Percentiles rank a stretch among this genome's conserved stretches.
Evolutionary conservation across 2,329 filamentous ascomycete species (phyloP).

Genomic region (Westerdykella sp.): DNA sequence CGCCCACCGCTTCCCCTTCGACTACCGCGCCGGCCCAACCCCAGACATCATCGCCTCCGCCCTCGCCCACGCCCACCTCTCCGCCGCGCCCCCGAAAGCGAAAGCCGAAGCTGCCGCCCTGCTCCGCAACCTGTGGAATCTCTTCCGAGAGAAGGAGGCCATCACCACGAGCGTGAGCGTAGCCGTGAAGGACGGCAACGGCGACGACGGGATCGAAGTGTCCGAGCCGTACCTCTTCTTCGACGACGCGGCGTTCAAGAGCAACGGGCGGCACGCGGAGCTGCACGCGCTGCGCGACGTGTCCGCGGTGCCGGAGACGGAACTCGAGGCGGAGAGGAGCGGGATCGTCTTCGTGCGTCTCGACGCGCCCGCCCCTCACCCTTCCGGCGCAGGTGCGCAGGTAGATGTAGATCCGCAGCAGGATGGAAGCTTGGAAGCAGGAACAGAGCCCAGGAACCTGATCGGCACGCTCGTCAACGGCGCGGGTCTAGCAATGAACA

Average conservation of each 20-base stretch:
- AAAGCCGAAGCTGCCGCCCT: constrained; percentile 44
- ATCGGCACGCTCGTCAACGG: constrained; percentile 85
- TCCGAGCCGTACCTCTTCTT: constrained; percentile 56
- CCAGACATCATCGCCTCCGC: constrained; percentile 37
- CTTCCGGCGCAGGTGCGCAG: background rate
- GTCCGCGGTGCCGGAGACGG: constrained; percentile 48
- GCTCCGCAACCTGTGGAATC: constrained; percentile 49
- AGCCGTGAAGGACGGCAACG: constrained; percentile 37
- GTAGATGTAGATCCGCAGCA: background rate
- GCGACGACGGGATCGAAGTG: constrained; percentile 43
- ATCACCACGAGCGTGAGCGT: constrained; percentile 51
- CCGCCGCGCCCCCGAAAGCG: constrained; percentile 40
- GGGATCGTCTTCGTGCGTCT: constrained; percentile 76
- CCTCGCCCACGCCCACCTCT: constrained; percentile 50
- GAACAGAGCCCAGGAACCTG: constrained; percentile 46
- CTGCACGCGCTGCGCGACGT: constrained; percentile 54
- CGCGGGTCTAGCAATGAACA: constrained; percentile 87
- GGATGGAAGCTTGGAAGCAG: background rate
- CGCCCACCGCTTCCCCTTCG: constrained; percentile 55
- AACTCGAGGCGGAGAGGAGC: constrained; percentile 58
- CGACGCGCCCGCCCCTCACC: constrained; percentile 10
- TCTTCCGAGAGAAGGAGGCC: constrained; percentile 61
- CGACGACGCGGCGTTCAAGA: constrained; percentile 64
- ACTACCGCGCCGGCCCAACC: constrained; percentile 47
- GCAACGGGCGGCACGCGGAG: constrained; percentile 54